Base-by-base conservation (phyloP, 257 asterid genomes). In the Plantago elongata region DNA sequence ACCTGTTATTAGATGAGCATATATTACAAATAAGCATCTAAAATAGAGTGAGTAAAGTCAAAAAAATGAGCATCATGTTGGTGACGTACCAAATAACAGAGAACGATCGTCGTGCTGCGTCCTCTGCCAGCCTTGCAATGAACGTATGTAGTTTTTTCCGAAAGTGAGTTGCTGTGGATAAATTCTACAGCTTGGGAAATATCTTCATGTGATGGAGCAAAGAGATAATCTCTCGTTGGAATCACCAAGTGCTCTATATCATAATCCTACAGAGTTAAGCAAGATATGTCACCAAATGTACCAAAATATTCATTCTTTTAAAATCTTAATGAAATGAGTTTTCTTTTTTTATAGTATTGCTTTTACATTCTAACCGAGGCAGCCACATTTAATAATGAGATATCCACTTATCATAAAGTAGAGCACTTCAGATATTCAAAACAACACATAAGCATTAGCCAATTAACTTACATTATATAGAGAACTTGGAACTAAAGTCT, bases 101-200 rank as follows among this genome's bases (percentile, higher is more conserved):
- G 95, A 65, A 92, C 97, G 60, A 92, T 84, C 0, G 98, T 92
- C 22, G 98, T 92, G 82, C 98, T 92, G 61, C 97, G 94, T 43
- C 97, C 98, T 63, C 98, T 84, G 38, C 98, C 98, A 44, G 98
- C 98, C 80, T 92, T 92, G 60, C 97, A 92, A 75, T 92, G 97
- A 34, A 92, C 95, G 59, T 92, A 92, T 9, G 95, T 88, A 65
- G 95, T 83, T 77, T 75, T 84, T 11, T 84, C 88, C 61, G 78
- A 68, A 49, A 68, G 79, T 30, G 86, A 83, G 42, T 83, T 73
- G 84, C 97, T 77, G 54, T 78, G 90, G 68, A 92, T 92, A 74
- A 92, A 92, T 63, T 86, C 84, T 47, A 92, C 94, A 62, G 98
- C 98, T 72, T 67, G 90, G 73, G 77, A 66, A 30, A 88, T 88